These are phyloP conservation scores for Lunularia cruciata DNA, from an alignment of 225 moss, liverwort and hornwort genomes.

Conservation along the genomic window DNA sequence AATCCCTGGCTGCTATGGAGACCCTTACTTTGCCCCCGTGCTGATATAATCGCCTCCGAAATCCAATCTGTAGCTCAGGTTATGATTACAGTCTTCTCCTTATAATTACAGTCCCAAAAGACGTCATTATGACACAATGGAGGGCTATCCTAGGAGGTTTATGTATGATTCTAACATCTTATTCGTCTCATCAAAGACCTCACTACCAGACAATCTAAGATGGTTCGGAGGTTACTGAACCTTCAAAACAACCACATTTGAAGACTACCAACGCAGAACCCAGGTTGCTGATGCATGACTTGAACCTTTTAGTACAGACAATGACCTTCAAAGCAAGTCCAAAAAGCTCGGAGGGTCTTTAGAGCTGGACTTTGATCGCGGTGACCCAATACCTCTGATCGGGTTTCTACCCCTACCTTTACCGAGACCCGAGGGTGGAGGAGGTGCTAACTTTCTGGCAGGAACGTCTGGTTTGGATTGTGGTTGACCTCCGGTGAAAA, in stretches of 20 bases:
- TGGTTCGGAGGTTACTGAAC: neutral
- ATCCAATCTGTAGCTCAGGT: neutral
- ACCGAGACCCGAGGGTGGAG: slow-evolving; percentile 75
- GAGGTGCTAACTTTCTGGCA: slow-evolving; percentile 73
- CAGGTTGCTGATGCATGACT: neutral
- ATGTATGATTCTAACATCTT: neutral
- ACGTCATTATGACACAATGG: neutral
- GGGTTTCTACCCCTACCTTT: slow-evolving; percentile 89
- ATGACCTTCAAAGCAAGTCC: slow-evolving; percentile 46
- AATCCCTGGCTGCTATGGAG: neutral
- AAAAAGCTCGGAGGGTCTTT: slow-evolving; percentile 65
- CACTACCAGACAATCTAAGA: neutral
- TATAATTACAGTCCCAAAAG: slow-evolving; percentile 16
- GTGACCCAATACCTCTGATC: slow-evolving; percentile 61
- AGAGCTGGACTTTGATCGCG: slow-evolving; percentile 54
- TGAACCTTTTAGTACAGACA: neutral
- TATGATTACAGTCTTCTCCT: neutral
- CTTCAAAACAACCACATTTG: neutral
- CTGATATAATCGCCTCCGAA: neutral
- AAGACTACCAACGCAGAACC: neutral
- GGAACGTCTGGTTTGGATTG: slow-evolving; percentile 43
- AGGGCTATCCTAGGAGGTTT: neutral
- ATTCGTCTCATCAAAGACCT: neutral
- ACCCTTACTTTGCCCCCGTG: neutral
- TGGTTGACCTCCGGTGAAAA: slow-evolving; percentile 42